Base-by-base conservation (phyloP, 768 basidiomycete genomes). In the Collybia sp. region DNA sequence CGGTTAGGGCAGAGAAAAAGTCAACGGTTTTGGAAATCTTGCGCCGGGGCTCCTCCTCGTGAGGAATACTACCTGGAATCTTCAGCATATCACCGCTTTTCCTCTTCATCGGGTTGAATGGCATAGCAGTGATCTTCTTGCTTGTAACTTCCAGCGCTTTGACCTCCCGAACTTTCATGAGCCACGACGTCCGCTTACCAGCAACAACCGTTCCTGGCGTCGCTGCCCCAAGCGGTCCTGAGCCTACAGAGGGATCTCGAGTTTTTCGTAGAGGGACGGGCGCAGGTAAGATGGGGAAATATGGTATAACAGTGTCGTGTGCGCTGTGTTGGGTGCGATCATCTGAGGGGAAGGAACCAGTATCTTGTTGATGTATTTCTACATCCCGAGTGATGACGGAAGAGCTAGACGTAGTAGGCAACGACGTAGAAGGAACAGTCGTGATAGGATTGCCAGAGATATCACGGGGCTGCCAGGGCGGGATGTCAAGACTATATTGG, bases 171-270 rank as follows among this genome's bases (percentile, higher is more conserved):
- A 83, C 88, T 55, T 86, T 88, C 63, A 77, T 79, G 44, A 91
- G 62, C 88, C 88, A 90, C 2, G 88, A 90, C 8, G 85, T 85
- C 30, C 88, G 79, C 55, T 86, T 88, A 2, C 77, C 79, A 9
- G 69, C 69, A 19, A 62, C 58, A 16, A 65, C 57, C 4, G 64
- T 61, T n/a, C 71, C 68, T 33, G 74, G 70, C 2, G 72, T 73
- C 12, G 66, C 66, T 16, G 63, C 62, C 3, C 70, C 69, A 16
- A 67, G 47, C 30, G 61, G 52, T 30, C 53, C 54, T 16, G 57
- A 39, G 34, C 63, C 62, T 9, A 57, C 49, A 1, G 69, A 69
- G 35, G 72, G 59, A 15, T 83, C 85, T 15, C 71, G 71, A 0
- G 85, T 86, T 64, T 88, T 89, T 18, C 82, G 79, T 42, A 87